Base-by-base conservation (phyloP, 805 yeast species). In the Sugiyamaella marilandica region DNA sequence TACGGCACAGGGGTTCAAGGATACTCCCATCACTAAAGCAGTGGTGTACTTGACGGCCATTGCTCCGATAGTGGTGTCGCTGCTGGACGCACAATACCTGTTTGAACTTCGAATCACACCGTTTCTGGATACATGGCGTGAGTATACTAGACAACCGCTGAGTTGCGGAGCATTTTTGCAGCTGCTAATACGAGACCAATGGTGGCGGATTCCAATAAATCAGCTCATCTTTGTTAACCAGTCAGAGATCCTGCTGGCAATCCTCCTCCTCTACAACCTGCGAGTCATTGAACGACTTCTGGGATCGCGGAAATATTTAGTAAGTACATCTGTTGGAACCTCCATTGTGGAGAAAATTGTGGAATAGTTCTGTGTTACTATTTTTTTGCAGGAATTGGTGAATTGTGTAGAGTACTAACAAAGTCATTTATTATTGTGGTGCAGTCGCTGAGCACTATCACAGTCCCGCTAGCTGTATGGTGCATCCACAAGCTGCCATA, bases 261-360 rank as follows among this genome's bases (percentile, higher is more conserved):
- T 68, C n/a, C 55, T 74, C 8, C 46, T 74, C 19, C 49, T 73
- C 7, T 74, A 74, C 53, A 71, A 72, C 39, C 61, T 70, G 41
- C 62, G 78, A 8, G 65, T 59, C 16, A 53, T 74, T 14, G 78
- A 74, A 48, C 62, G 78, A 47, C 50, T 72, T 29, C 58, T 66
- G 14, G 74, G 75, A 2, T 62, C 74, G 2, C 64, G 67, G 21
- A 71, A 68, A 51, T 74, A 60, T 53, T 59, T 68, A 24, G 52
- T 49, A 29, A 24, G 52, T 37, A 37, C 34, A 16, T 24, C 7
- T 24, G 29, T 24, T 24, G 18, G 8, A n/a, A 8, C 18, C n/a
- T n/a, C n/a, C n/a, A n/a, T n/a, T n/a, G n/a, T n/a, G n/a, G n/a
- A n/a, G n/a, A n/a, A n/a, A n/a, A n/a, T n/a, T n/a, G n/a, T n/a